Conservation (phyloP, 768 basidiomycete species). For the Kwoniella bestiolae region DNA sequence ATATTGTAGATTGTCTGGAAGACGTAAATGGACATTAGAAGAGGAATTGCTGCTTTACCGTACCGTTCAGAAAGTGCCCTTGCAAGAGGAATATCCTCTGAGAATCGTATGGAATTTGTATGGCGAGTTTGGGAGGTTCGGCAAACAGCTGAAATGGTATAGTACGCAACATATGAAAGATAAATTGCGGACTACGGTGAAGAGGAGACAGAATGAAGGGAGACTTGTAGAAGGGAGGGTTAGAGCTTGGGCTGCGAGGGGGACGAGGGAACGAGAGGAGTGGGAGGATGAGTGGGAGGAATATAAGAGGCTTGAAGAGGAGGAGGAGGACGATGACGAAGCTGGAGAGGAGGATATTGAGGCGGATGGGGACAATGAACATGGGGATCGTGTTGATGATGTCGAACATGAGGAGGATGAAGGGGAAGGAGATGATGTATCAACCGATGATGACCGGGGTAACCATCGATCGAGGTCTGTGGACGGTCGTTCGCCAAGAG, state of each 20-base stretch:
- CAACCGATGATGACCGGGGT: neutral
- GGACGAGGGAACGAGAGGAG: slow-evolving; percentile 10
- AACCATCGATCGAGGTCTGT: neutral
- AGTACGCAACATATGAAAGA: slow-evolving; percentile 53
- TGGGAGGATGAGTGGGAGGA: slow-evolving; percentile 28
- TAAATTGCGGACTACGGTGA: slow-evolving; percentile 44
- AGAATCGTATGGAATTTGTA: slow-evolving; percentile 39
- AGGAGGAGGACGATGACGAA: slow-evolving; percentile 3
- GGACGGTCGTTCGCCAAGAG: neutral
- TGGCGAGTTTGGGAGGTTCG: slow-evolving; percentile 38
- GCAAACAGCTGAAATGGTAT: slow-evolving; percentile 26
- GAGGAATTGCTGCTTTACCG: slow-evolving; percentile 48
- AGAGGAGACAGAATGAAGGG: slow-evolving; percentile 24
- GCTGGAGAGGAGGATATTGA: slow-evolving; percentile 12
- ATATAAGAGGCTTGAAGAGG: neutral
- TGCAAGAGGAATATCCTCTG: slow-evolving; percentile 36
- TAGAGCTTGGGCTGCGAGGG: slow-evolving; percentile 31
- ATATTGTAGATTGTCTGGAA: slow-evolving; percentile 36
- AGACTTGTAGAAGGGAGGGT: slow-evolving; percentile 33
- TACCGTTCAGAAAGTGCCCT: slow-evolving; percentile 46
- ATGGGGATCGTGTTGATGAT: neutral
- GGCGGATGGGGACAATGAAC: slow-evolving; percentile 12
- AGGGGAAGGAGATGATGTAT: slow-evolving; percentile 4
- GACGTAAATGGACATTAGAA: slow-evolving; percentile 35
- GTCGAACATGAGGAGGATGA: slow-evolving; percentile 8